These are phyloP conservation scores for Melanogaster broomeanus DNA, from an alignment of 768 basidiomycete species.

Conservation along the genomic window DNA sequence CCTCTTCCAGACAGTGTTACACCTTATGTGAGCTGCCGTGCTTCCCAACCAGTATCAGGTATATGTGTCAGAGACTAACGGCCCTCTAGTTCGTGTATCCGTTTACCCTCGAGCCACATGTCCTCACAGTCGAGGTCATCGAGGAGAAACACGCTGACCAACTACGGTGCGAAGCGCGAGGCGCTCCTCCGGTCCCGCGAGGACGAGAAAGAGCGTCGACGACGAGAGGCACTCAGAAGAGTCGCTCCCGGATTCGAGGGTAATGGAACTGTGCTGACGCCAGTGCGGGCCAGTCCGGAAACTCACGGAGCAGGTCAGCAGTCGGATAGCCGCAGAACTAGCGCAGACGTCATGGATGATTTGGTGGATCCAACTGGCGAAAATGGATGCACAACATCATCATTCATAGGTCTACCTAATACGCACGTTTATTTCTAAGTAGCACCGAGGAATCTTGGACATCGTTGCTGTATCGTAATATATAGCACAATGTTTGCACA, in stretches of 20 bases:
- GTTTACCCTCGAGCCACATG: conserved; percentile 88
- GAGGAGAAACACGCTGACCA: conserved; percentile 63
- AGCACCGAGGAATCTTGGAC: background rate
- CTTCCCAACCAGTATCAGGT: background rate
- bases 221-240: conserved; percentile 64
- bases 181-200: conserved; percentile 69
- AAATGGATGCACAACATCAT: conserved; percentile 39
- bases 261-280: conserved; percentile 49
- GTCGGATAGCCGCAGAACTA: background rate
- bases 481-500: background rate
- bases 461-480: no score
- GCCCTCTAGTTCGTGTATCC: conserved; percentile 89
- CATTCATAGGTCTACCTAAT: background rate
- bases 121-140: conserved; percentile 75
- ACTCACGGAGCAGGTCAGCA: conserved; percentile 3
- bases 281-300: conserved; percentile 17
- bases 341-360: conserved; percentile 74
- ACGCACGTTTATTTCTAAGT: no score
- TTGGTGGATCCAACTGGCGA: conserved; percentile 81
- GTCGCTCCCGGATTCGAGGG: conserved; percentile 89
- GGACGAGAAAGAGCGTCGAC: conserved; percentile 71
- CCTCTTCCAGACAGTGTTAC: conserved; percentile 90
- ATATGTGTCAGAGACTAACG: conserved; percentile 3
- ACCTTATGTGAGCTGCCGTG: conserved; percentile 65
- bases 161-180: conserved; percentile 67